Evolutionary conservation across 768 basidiomycete genomes (phyloP).

Genomic region (Artomyces pyxidatus): DNA sequence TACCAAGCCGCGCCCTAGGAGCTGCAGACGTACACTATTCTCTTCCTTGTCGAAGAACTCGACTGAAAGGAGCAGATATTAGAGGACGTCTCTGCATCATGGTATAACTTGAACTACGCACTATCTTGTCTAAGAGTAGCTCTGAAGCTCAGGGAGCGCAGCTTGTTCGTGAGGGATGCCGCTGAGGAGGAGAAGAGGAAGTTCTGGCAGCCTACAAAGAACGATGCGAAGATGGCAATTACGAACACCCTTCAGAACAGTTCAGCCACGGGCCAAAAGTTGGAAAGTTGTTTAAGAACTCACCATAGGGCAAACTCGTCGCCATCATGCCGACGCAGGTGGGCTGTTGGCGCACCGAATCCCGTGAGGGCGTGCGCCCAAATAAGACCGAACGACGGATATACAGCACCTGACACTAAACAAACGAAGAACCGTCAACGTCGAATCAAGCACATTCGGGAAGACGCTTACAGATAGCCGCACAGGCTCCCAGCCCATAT

Average conservation of each 20-base stretch:
- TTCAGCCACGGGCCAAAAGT: too few relatives aligned
- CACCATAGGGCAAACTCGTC: slow-evolving; percentile 66
- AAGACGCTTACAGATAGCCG: slow-evolving; percentile 26
- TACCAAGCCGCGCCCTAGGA: slow-evolving; percentile 5
- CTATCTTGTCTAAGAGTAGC: slow-evolving; percentile 83
- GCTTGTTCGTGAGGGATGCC: slow-evolving; percentile 52
- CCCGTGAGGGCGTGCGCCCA: slow-evolving; percentile 48
- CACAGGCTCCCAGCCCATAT: slow-evolving; percentile 49
- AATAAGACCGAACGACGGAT: slow-evolving; percentile 63
- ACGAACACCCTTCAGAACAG: too few relatives aligned
- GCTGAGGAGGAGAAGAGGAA: slow-evolving; percentile 59
- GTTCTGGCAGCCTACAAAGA: slow-evolving; percentile 54
- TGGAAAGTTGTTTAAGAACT: too few relatives aligned
- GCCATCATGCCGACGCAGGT: slow-evolving; percentile 39
- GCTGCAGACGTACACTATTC: slow-evolving; percentile 45
- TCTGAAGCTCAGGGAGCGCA: slow-evolving; percentile 64
- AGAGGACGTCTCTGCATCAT: too few relatives aligned
- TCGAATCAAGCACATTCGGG: background rate
- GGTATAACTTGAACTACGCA: too few relatives aligned
- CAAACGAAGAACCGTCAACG: background rate
- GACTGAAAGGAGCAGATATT: too few relatives aligned
- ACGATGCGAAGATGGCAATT: slow-evolving; percentile 56
- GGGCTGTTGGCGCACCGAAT: slow-evolving; percentile 35
- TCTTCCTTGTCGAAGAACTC: slow-evolving; percentile 81
- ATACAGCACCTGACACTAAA: slow-evolving; percentile 47